A percentile compares a stretch with the other conserved stretches of the same genome.
Conservation (phyloP, 2,329 filamentous ascomycete genomes). For the Trichoderma semiorbis region DNA sequence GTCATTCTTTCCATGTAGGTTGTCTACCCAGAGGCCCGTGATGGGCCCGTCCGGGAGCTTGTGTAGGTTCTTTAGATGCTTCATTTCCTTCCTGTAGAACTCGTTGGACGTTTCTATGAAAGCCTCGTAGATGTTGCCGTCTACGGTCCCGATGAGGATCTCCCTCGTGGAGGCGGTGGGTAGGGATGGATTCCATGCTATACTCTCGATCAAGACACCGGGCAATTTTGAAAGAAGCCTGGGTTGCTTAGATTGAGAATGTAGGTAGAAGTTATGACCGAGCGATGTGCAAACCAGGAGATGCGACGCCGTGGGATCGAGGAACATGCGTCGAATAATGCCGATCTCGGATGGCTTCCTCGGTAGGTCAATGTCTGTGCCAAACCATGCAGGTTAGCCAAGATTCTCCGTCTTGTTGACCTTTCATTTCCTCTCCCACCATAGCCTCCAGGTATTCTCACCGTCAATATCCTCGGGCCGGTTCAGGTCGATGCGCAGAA, state of each 20-base stretch:
- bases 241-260: slow-evolving; percentile 87
- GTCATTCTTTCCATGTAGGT: slow-evolving; percentile 64
- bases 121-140: slow-evolving; percentile 91
- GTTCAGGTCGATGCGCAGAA: slow-evolving; percentile 90
- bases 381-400: slow-evolving; percentile 13
- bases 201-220: slow-evolving; percentile 79
- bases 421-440: not conserved
- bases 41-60: slow-evolving; percentile 79
- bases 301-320: slow-evolving; percentile 94
- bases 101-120: slow-evolving; percentile 93
- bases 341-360: slow-evolving; percentile 90
- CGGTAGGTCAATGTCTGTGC: slow-evolving; percentile 87
- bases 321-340: slow-evolving; percentile 91
- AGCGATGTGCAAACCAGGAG: slow-evolving; percentile 85
- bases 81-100: slow-evolving; percentile 93
- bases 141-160: slow-evolving; percentile 86
- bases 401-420: not conserved
- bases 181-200: slow-evolving; percentile 92
- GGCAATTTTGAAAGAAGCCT: slow-evolving; percentile 78
- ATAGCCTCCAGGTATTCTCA: slow-evolving; percentile 34
- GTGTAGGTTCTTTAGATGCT: slow-evolving; percentile 81
- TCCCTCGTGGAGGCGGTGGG: slow-evolving; percentile 93
- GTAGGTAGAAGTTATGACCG: slow-evolving; percentile 96
- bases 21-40: slow-evolving; percentile 81
- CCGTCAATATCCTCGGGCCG: slow-evolving; percentile 93